These are phyloP conservation scores for Populus pruinosa DNA, from an alignment of 345 rosid species.

Conservation along the genomic window DNA sequence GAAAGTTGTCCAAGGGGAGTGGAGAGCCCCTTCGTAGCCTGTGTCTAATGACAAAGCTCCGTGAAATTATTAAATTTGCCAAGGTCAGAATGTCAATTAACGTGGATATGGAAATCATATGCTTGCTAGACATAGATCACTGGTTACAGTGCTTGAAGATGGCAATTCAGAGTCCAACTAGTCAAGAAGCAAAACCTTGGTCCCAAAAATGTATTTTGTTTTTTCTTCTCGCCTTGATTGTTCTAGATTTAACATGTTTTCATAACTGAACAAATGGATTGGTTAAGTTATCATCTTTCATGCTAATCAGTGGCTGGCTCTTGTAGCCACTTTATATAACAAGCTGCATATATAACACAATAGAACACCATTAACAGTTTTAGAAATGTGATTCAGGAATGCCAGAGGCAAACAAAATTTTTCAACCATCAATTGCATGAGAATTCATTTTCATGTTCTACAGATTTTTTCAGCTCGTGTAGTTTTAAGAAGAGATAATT, in stretches of 20 bases:
- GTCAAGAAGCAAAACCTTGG: not conserved
- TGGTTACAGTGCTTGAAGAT: not conserved
- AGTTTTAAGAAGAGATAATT: not conserved
- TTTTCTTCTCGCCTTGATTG: not conserved
- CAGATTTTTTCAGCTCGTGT: not conserved
- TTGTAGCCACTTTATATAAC: not conserved
- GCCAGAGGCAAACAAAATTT: not conserved
- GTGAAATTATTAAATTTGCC: constrained; percentile 92
- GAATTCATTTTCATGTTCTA: not conserved
- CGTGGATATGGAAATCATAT: not conserved
- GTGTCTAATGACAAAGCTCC: constrained; percentile 82
- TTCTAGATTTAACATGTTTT: not conserved
- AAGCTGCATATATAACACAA: not conserved
- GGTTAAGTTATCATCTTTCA: not conserved
- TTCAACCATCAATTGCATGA: not conserved
- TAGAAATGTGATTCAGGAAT: not conserved
- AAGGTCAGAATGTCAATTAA: constrained; percentile 49
- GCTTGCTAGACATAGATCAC: not conserved
- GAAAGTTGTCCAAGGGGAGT: constrained; percentile 51
- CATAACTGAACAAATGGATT: not conserved
- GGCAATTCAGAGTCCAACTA: not conserved
- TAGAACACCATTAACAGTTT: not conserved
- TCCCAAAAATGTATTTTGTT: no score
- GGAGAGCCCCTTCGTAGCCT: constrained; percentile 71
- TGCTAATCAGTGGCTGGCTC: not conserved